These are phyloP conservation scores for Pascua guehoae DNA, from an alignment of 1,284 basidiomycete genomes.

Conservation along the genomic window DNA sequence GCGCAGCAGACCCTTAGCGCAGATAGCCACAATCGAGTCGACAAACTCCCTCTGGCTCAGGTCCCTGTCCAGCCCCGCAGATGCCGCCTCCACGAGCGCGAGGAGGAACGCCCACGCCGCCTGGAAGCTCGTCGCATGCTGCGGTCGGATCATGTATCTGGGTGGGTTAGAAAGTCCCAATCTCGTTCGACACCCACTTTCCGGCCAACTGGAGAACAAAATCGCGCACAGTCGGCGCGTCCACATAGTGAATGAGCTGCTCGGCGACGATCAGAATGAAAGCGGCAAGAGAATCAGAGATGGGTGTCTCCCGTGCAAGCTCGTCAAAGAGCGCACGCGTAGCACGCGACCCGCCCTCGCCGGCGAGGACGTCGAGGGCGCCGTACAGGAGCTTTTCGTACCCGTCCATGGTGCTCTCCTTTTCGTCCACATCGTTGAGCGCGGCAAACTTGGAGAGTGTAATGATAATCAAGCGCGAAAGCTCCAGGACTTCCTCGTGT, in stretches of 20 bases:
- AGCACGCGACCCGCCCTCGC: constrained; percentile 8
- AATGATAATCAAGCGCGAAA: constrained; percentile 18
- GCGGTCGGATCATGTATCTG: constrained; percentile 26
- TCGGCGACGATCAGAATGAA: constrained; percentile 29
- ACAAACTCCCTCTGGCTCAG: constrained; percentile 22
- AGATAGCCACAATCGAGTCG: constrained; percentile 22
- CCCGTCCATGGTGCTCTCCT: constrained; percentile 17
- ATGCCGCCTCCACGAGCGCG: constrained; percentile 21
- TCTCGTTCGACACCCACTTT: constrained; percentile 16
- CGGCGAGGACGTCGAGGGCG: constrained; percentile 29
- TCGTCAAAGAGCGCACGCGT: constrained; percentile 5
- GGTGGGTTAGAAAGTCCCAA: not conserved
- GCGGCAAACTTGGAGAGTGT: constrained; percentile 25
- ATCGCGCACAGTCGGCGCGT: constrained; percentile 16
- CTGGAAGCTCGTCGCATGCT: constrained; percentile 29
- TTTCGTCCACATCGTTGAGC: constrained; percentile 9
- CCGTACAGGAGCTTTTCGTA: constrained; percentile 34
- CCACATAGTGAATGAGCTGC: constrained; percentile 28
- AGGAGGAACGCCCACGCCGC: constrained; percentile 35
- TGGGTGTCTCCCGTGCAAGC: not conserved
- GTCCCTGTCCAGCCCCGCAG: constrained; percentile 7
- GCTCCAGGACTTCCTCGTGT: constrained; percentile 3
- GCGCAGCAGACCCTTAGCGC: constrained; percentile 24
- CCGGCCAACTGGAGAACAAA: constrained; percentile 23
- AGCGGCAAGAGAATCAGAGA: constrained; percentile 14